Percentiles rank a stretch among this genome's conserved stretches.
Evolutionary conservation across 257 asterid genomes (phyloP).

Genomic region (Lycium barbarum): DNA sequence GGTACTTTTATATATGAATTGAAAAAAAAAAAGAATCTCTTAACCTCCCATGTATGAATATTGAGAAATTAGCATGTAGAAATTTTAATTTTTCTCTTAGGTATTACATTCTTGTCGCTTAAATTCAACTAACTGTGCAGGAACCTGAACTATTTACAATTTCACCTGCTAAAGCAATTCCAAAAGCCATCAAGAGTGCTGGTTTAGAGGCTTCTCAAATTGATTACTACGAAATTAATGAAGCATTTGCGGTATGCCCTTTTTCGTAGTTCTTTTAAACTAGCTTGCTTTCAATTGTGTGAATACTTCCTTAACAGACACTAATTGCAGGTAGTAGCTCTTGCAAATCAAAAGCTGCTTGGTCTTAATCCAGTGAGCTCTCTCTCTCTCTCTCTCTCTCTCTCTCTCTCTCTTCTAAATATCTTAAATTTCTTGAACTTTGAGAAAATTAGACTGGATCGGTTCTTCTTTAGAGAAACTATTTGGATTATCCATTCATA

Average conservation of each 20-base stretch:
- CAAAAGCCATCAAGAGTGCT: conserved; percentile 84
- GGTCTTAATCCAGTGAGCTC: conserved; percentile 70
- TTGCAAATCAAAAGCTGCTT: conserved; percentile 88
- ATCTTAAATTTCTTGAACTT: not conserved
- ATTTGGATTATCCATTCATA: conserved; percentile 1
- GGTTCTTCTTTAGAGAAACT: conserved; percentile 11
- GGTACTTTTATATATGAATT: conserved; percentile 44
- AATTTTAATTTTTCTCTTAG: not conserved
- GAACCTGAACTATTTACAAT: conserved; percentile 95
- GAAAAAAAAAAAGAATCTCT: not conserved
- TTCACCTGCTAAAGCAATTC: conserved; percentile 90
- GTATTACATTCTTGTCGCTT: conserved; percentile 12
- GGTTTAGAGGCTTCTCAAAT: conserved; percentile 81
- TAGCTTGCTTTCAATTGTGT: not conserved
- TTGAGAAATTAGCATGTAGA: not conserved
- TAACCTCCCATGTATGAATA: not conserved
- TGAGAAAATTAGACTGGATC: not conserved
- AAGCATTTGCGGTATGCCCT: conserved; percentile 83
- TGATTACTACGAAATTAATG: conserved; percentile 90
- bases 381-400: not conserved
- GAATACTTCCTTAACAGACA: conserved; percentile 8
- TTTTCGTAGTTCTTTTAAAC: conserved; percentile 20
- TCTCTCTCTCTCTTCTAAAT: not conserved
- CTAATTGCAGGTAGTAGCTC: conserved; percentile 83
- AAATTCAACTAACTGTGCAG: conserved; percentile 48